Evolutionary conservation across 805 yeast species (phyloP).

Genomic region (Wickerhamiella dianesei): DNA sequence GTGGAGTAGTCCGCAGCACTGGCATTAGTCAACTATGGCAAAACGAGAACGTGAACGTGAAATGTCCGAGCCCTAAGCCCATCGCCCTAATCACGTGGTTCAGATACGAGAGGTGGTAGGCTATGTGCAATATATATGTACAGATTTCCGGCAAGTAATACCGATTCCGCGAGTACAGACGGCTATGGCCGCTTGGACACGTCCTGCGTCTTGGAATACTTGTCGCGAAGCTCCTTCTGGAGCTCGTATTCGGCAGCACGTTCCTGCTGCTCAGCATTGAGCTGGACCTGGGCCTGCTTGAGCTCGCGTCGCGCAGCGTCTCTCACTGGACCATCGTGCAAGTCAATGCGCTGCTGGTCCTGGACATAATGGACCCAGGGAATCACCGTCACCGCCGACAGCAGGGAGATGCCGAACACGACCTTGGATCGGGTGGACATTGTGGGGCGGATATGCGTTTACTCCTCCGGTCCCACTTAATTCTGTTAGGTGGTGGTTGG

Average conservation of each 20-base stretch:
- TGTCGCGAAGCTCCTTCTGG: slow-evolving; percentile 17
- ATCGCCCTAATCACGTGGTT: neutral
- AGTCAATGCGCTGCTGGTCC: slow-evolving; percentile 52
- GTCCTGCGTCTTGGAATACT: slow-evolving; percentile 15
- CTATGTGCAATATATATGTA: neutral
- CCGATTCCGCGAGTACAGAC: too few species aligned
- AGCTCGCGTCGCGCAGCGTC: slow-evolving; percentile 55
- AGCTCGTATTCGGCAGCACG: slow-evolving; percentile 20
- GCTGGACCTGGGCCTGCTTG: slow-evolving; percentile 21
- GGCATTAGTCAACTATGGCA: too few species aligned
- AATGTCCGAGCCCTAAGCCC: neutral
- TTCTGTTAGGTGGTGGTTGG: neutral
- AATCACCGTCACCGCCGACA: slow-evolving; percentile 45
- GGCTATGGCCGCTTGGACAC: slow-evolving; percentile 5
- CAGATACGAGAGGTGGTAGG: too few species aligned
- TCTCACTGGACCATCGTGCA: slow-evolving; percentile 73
- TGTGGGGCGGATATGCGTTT: neutral
- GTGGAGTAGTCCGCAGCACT: too few species aligned
- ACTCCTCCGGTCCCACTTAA: neutral
- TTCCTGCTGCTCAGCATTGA: slow-evolving; percentile 27
- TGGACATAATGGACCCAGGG: slow-evolving; percentile 65
- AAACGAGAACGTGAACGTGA: too few species aligned
- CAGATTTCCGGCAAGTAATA: too few species aligned
- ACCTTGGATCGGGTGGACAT: slow-evolving; percentile 77
- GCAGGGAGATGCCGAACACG: slow-evolving; percentile 47